Evolutionary conservation across 371 early-diverging fungal genomes (phyloP).

Genomic region (Nosema muscidifuracis): DNA sequence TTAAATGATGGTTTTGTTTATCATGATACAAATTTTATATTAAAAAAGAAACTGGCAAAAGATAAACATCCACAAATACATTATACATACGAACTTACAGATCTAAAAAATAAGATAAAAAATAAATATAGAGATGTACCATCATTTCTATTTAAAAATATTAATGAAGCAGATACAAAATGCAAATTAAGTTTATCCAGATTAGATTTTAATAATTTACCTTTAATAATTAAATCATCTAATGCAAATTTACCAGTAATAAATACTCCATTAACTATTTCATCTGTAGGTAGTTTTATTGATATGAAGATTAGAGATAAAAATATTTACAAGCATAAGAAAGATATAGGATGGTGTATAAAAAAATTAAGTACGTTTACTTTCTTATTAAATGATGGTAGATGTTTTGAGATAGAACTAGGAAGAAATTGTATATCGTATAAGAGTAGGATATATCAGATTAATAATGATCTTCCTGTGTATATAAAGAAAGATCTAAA

Average conservation of each 20-base stretch:
- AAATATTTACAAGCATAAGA: neutral
- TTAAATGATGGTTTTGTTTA: slow-evolving; percentile 15
- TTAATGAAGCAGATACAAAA: neutral
- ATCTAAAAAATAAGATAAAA: neutral
- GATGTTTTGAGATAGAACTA: slow-evolving; percentile 9
- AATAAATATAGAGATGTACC: neutral
- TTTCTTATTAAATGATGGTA: slow-evolving; percentile 16
- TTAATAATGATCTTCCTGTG: slow-evolving; percentile 17
- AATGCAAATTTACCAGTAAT: no score
- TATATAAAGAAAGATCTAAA: slow-evolving; percentile 11
- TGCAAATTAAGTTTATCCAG: neutral
- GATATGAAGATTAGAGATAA: slow-evolving; percentile 16
- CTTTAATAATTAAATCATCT: neutral
- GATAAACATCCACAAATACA: neutral
- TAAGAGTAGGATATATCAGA: neutral
- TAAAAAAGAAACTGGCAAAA: neutral
- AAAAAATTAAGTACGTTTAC: neutral
- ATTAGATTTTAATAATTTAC: neutral
- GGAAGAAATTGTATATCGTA: neutral
- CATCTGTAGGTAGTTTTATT: neutral
- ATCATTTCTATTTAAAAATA: neutral
- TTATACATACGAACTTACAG: neutral
- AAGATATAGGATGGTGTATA: slow-evolving; percentile 19
- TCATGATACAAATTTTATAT: neutral
- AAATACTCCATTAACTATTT: no score